Percentiles rank a stretch among this genome's conserved stretches.
Conservation (phyloP, 1,284 basidiomycete genomes). For the Melampsora larici-populina region DNA sequence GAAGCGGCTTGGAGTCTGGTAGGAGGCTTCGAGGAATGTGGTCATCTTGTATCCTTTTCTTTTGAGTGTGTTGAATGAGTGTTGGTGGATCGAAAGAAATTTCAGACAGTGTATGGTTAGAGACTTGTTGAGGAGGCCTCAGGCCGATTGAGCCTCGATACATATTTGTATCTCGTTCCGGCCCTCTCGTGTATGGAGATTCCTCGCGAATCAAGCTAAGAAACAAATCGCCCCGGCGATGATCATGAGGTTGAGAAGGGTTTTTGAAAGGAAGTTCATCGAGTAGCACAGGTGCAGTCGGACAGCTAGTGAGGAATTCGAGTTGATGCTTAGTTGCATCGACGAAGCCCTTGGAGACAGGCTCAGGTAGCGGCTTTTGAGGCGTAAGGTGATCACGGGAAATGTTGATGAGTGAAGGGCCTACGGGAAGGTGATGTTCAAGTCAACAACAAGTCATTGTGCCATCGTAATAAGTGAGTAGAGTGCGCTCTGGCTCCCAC, state of each 20-base stretch:
- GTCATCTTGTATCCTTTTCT: background rate
- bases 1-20: background rate
- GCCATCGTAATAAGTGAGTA: background rate
- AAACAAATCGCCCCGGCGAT: background rate
- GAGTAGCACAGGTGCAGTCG: background rate
- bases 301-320: conserved; percentile 1
- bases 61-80: background rate
- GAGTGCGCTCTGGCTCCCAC: background rate
- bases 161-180: background rate
- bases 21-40: background rate
- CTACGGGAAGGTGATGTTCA: background rate
- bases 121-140: background rate
- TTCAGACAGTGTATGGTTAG: background rate
- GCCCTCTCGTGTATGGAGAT: background rate
- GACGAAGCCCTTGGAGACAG: background rate
- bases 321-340: background rate
- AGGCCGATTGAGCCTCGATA: background rate
- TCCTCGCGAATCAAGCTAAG: conserved; percentile 3
- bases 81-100: background rate
- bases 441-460: conserved; percentile 4
- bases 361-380: background rate
- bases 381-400: background rate
- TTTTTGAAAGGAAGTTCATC: background rate
- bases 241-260: conserved; percentile 2
- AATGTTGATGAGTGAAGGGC: background rate